Evolutionary conservation across 129 eudicot species (phyloP).

Genomic region (Pulicaria dysenterica): DNA sequence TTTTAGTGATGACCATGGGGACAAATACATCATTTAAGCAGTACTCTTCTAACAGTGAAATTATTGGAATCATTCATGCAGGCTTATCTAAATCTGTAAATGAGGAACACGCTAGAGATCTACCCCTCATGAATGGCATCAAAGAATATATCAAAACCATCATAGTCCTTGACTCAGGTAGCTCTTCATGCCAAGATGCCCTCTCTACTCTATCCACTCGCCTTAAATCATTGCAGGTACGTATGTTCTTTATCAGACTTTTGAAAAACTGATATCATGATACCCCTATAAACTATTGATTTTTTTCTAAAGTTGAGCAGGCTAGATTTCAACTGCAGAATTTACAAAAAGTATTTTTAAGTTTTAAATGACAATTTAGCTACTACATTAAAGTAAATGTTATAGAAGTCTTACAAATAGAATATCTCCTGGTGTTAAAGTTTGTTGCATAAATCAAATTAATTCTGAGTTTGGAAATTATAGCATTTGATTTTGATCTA

Average conservation of each 20-base stretch:
- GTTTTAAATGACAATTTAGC: too few relatives aligned
- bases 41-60: too few relatives aligned
- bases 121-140: slow-evolving; percentile 97
- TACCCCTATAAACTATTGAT: not conserved
- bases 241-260: not conserved
- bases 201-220: slow-evolving; percentile 56
- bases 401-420: too few relatives aligned
- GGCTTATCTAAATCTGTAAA: slow-evolving; percentile 72
- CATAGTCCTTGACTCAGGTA: slow-evolving; percentile 72
- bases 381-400: too few relatives aligned
- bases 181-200: slow-evolving; percentile 64
- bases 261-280: not conserved
- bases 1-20: too few relatives aligned
- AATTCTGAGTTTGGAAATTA: too few relatives aligned
- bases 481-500: too few relatives aligned
- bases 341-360: not conserved
- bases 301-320: not conserved
- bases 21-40: too few relatives aligned
- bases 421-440: too few relatives aligned
- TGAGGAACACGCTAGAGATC: slow-evolving; percentile 78
- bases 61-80: slow-evolving; percentile 32
- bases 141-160: slow-evolving; percentile 87
- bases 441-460: too few relatives aligned
- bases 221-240: slow-evolving; percentile 66
- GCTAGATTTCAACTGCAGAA: slow-evolving; percentile 7